Evolutionary conservation across 2,329 filamentous ascomycete species (phyloP).

Genomic region (Colletotrichum viniferum): DNA sequence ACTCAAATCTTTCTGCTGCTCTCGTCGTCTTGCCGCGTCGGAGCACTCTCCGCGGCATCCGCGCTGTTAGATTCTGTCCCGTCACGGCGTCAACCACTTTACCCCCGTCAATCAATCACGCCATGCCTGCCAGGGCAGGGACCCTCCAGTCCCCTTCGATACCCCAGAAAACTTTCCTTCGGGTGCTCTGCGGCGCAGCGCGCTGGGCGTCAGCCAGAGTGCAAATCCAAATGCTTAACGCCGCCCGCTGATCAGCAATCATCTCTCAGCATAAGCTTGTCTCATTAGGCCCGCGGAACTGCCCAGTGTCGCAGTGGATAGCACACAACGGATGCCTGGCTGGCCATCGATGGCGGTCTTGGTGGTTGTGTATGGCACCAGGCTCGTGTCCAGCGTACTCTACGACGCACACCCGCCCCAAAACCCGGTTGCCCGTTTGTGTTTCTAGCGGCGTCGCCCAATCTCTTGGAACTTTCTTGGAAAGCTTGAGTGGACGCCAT

Average conservation of each 20-base stretch:
- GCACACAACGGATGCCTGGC: not conserved
- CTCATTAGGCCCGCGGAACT: not conserved
- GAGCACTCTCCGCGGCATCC: not conserved
- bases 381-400: not conserved
- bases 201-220: not conserved
- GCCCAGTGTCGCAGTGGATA: not conserved
- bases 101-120: conserved; percentile 3
- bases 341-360: not conserved
- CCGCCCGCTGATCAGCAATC: not conserved
- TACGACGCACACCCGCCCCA: not conserved
- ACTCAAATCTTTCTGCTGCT: not conserved
- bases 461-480: conserved; percentile 24
- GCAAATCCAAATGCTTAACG: not conserved
- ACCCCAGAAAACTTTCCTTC: conserved; percentile 4
- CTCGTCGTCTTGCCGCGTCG: not conserved
- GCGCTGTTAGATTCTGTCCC: not conserved
- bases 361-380: not conserved
- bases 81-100: not conserved
- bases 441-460: conserved; percentile 20
- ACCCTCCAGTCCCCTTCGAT: not conserved
- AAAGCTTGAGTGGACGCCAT: conserved; percentile 23
- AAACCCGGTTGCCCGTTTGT: conserved; percentile 5
- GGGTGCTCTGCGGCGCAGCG: not conserved
- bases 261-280: not conserved
- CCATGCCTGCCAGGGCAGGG: not conserved